Evolutionary conservation across 2,329 filamentous ascomycete genomes (phyloP).

Genomic region (Magnaporthales sp.): DNA sequence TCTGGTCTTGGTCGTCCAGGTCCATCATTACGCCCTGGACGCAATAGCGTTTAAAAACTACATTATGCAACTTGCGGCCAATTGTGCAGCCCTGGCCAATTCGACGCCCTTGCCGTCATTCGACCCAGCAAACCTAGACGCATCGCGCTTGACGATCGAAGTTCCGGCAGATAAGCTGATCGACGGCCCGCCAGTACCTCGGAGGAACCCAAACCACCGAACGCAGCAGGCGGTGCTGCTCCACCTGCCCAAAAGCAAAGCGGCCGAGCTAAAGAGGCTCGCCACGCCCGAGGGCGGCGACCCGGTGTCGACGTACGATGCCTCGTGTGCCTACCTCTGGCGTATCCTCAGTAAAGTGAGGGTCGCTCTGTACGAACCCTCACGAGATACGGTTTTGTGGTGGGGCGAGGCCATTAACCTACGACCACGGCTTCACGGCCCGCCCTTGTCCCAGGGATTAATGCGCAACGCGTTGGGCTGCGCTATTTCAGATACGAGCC

Average conservation of each 20-base stretch:
- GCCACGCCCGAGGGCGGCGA: conserved; percentile 21
- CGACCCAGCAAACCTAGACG: not conserved
- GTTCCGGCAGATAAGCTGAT: not conserved
- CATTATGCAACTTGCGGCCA: not conserved
- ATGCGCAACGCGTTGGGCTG: conserved; percentile 24
- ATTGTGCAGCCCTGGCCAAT: not conserved
- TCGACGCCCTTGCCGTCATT: not conserved
- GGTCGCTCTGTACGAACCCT: conserved; percentile 20
- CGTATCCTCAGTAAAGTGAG: conserved; percentile 23
- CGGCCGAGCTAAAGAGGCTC: too few species aligned
- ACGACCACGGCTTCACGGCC: too few species aligned
- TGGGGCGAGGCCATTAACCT: conserved; percentile 29
- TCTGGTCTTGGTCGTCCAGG: not conserved
- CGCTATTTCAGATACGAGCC: conserved; percentile 14
- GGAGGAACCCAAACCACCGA: not conserved
- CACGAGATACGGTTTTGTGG: conserved; percentile 15
- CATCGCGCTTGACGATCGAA: not conserved
- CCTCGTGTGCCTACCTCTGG: conserved; percentile 28
- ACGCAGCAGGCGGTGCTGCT: conserved; percentile 19
- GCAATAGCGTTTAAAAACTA: not conserved
- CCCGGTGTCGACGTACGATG: conserved; percentile 33
- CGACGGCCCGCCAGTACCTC: not conserved
- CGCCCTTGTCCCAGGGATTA: conserved; percentile 20
- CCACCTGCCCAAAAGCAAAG: conserved; percentile 28
- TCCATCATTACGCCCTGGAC: not conserved